phyloP scores from a whole-genome alignment of 331 rosid species.

The Spiraea crenata region DNA sequence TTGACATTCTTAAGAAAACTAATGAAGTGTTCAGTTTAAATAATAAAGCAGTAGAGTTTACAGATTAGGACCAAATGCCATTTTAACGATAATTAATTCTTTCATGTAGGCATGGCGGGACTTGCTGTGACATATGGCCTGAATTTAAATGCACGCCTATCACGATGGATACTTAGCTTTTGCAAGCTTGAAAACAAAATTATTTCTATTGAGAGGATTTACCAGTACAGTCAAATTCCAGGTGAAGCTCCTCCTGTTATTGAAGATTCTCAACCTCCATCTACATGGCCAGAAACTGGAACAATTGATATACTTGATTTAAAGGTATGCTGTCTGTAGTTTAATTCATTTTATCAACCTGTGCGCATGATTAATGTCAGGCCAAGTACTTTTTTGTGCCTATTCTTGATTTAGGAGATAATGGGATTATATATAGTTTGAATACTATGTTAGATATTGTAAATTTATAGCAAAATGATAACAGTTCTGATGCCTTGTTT shows the following conservation, averaged over 20 bases:
- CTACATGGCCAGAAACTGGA: constrained; percentile 82
- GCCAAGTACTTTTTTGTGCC: neutral
- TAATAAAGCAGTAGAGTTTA: neutral
- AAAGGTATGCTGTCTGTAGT: constrained; percentile 48
- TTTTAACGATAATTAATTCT: constrained; percentile 27
- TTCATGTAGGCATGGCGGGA: constrained; percentile 87
- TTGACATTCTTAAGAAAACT: constrained; percentile 10
- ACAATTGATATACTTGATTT: constrained; percentile 69
- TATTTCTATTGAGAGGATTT: constrained; percentile 92
- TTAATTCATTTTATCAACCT: constrained; percentile 11
- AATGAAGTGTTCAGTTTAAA: neutral
- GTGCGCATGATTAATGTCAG: neutral
- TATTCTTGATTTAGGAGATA: neutral
- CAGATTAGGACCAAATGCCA: constrained; percentile 6
- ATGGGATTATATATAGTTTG: neutral
- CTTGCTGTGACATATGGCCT: constrained; percentile 94
- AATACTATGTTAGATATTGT: neutral
- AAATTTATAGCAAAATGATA: constrained; percentile 12
- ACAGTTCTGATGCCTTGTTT: constrained; percentile 9
- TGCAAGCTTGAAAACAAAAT: constrained; percentile 98
- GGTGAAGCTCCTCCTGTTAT: constrained; percentile 70
- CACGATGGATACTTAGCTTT: constrained; percentile 95
- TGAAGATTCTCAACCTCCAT: constrained; percentile 72
- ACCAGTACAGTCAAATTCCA: constrained; percentile 88
- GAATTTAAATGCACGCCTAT: constrained; percentile 78